Evolutionary conservation across 257 asterid genomes (phyloP).

Genomic region (Coffea canephora): DNA sequence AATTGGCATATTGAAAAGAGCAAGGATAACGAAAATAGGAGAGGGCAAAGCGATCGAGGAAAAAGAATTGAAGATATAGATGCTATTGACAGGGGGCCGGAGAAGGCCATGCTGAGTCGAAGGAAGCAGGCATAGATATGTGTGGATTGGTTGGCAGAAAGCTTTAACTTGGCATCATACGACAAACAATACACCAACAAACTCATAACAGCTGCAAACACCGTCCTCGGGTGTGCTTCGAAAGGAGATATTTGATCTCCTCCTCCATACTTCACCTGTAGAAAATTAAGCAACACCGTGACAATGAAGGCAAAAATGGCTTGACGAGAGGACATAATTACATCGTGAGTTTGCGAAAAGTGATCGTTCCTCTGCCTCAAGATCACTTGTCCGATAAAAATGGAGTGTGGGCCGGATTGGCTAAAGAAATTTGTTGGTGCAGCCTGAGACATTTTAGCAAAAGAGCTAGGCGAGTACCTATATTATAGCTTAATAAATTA

Average conservation of each 20-base stretch:
- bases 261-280: not conserved
- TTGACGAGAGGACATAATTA: not conserved
- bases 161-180: not conserved
- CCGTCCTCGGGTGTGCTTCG: not conserved
- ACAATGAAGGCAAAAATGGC: not conserved
- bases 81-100: conserved; percentile 8
- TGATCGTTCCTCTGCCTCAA: too few species aligned
- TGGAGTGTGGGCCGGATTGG: too few species aligned
- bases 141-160: not conserved
- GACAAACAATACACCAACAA: not conserved
- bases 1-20: not conserved
- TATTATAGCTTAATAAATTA: too few species aligned
- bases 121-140: not conserved
- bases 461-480: too few species aligned
- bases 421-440: too few species aligned
- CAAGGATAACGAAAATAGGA: not conserved
- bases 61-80: conserved; percentile 1
- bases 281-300: not conserved
- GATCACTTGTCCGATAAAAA: not conserved
- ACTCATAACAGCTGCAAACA: not conserved
- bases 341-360: not conserved
- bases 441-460: too few species aligned
- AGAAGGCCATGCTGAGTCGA: not conserved
- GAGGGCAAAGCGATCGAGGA: not conserved
- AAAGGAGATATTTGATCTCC: not conserved